Percentiles rank a stretch among this genome's conserved stretches.
These are phyloP conservation scores for Cucumis sativus DNA, from an alignment of 306 rosid species.

Conservation along the genomic window DNA sequence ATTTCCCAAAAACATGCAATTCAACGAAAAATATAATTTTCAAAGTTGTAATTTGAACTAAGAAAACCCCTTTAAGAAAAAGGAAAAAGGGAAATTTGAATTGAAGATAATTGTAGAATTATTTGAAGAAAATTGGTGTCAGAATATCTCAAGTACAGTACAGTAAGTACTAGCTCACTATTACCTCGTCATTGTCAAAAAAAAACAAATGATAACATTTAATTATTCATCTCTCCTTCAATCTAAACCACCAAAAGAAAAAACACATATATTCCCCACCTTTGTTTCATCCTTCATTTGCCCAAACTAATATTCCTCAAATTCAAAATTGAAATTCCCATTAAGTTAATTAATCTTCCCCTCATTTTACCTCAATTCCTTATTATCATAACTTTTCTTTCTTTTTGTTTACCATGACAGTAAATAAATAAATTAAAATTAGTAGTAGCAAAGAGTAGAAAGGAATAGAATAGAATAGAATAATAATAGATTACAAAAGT, in stretches of 20 bases:
- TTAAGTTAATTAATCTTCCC: too few species aligned
- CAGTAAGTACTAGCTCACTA: not conserved
- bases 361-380: not conserved
- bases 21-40: too few species aligned
- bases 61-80: too few species aligned
- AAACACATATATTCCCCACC: too few species aligned
- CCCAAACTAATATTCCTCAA: not conserved
- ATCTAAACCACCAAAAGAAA: not conserved
- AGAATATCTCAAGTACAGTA: slow-evolving; percentile 10
- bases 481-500: not conserved
- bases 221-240: not conserved
- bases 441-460: not conserved
- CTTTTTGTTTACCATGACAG: too few species aligned
- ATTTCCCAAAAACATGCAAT: too few species aligned
- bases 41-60: too few species aligned
- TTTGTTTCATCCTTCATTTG: too few species aligned
- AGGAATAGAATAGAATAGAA: not conserved
- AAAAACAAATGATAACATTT: not conserved
- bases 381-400: too few species aligned
- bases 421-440: too few species aligned
- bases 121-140: slow-evolving; percentile 1
- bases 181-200: slow-evolving; percentile 8
- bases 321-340: not conserved
- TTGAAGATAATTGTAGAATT: not conserved
- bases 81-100: too few species aligned